Percentiles rank a stretch among this genome's conserved stretches.
These are phyloP conservation scores for Chytriomyces hyalinus DNA, from an alignment of 192 early-diverging fungal species.

Conservation along the genomic window DNA sequence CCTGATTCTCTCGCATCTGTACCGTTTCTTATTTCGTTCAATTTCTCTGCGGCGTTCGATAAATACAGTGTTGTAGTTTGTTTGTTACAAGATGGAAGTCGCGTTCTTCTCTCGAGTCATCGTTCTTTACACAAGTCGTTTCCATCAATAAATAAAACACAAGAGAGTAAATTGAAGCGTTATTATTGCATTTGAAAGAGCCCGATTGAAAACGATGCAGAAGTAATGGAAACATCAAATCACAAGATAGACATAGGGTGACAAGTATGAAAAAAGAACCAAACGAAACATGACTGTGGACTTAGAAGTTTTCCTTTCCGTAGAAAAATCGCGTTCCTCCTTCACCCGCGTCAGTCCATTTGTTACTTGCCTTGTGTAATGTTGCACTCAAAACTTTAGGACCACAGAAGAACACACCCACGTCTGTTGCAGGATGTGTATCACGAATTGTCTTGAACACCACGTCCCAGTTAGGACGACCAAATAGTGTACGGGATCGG, in stretches of 20 bases:
- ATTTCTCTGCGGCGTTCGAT: no score
- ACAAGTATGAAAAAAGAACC: conserved; percentile 1
- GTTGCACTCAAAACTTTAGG: conserved; percentile 70
- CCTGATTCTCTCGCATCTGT: no score
- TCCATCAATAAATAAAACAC: no score
- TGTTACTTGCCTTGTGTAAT: conserved; percentile 68
- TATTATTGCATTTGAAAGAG: no score
- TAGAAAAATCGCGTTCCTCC: conserved; percentile 77
- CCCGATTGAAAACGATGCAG: no score
- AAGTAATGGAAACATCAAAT: neutral
- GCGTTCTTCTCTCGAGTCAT: no score
- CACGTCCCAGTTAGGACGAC: conserved; percentile 77
- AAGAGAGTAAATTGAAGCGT: no score
- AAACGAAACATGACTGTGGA: neutral
- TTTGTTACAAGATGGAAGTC: no score
- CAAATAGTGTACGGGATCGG: conserved; percentile 75
- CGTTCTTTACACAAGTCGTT: no score
- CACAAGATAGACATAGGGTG: neutral
- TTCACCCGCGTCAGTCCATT: conserved; percentile 62
- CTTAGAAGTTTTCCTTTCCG: conserved; percentile 70
- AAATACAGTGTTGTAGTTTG: no score
- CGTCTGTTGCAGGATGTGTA: conserved; percentile 73
- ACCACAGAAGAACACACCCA: conserved; percentile 90
- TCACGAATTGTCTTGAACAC: conserved; percentile 71
- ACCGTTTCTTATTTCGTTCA: no score